Base-by-base conservation (phyloP, 495 filamentous ascomycete genomes). In the Podospora australis region DNA sequence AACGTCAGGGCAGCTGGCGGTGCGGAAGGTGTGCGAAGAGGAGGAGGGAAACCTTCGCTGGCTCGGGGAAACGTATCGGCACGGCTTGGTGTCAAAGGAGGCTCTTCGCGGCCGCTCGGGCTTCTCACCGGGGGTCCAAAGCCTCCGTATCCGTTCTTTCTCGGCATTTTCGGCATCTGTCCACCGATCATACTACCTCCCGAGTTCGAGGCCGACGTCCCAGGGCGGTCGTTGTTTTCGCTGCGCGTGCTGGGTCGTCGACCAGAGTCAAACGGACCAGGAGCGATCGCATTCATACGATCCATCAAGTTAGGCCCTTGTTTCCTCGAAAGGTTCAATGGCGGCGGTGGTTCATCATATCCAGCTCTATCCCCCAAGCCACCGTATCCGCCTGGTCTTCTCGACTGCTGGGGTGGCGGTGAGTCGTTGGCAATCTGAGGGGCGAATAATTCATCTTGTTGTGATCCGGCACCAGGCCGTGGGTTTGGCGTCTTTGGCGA, bases 261-360 rank as follows among this genome's bases (percentile, higher is more conserved):
- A 20, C 35, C 66, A 11, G 71, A 54, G 53, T 78, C 78, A 55
- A 88, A 85, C 5, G 84, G 84, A 0, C 82, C 82, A 16, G 82
- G 81, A 13, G 77, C 73, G 62, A 87, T 82, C 22, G 67, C 73
- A 52, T 86, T 75, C 75, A 86, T 80, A 47, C 78, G 73, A 44
- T 79, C 71, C 58, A 82, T 52, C 54, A 74, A 55, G 24, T 65
- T 58, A 1, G 82, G 73, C 13, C 64, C 69, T 59, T 71, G 72
- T 45, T 73, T 71, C 51, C 66, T 65, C 26, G 62, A 59, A 29
- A 56, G 64, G 59, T 58, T 58, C 32, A 52, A 22, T 8, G 60
- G 59, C 42, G 62, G 58, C 36, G 54, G 44, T 16, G 59, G 45
- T 22, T 67, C 60, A 49, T 73, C 60, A 69, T 74, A 41, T 72